Conservation (phyloP, 2,329 filamentous ascomycete genomes). For the Hirsutella minnesotensis region DNA sequence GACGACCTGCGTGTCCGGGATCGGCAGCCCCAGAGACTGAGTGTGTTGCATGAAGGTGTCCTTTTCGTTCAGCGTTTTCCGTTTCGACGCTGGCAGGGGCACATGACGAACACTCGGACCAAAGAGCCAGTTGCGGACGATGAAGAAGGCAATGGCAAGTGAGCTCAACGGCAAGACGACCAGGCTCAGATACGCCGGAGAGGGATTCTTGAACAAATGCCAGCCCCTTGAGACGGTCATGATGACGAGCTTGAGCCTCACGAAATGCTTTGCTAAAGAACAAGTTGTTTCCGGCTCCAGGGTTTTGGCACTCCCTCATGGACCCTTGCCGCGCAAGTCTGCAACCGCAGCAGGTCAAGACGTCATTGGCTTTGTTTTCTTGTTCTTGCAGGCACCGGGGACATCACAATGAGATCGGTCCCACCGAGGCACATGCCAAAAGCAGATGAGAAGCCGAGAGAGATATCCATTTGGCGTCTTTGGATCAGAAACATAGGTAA, state of each 20-base stretch:
- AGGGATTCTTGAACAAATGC: constrained; percentile 13
- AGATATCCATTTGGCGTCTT: too few species aligned
- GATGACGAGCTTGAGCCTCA: not conserved
- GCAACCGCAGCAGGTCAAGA: not conserved
- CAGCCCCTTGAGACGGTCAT: constrained; percentile 2
- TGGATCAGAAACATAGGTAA: too few species aligned
- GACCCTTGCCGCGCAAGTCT: not conserved
- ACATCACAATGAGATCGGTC: not conserved
- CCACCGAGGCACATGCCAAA: too few species aligned
- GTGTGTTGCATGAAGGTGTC: constrained; percentile 52
- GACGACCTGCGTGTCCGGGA: constrained; percentile 41
- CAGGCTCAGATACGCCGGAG: constrained; percentile 16
- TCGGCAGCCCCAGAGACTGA: constrained; percentile 36
- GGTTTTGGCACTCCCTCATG: too few species aligned
- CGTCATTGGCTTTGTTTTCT: not conserved
- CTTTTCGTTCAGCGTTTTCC: constrained; percentile 46
- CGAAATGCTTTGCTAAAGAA: too few species aligned
- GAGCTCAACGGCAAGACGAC: constrained; percentile 38
- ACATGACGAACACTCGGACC: not conserved
- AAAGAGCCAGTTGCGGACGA: not conserved
- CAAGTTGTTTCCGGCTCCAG: too few species aligned
- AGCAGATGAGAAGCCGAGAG: too few species aligned
- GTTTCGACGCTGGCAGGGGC: not conserved
- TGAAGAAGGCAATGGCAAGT: constrained; percentile 22
- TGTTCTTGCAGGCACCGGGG: too few species aligned